Evolutionary conservation across 2,329 filamentous ascomycete genomes (phyloP), one percentile per base, ranked within the genome.

Genomic region (Rosellinia necatrix): DNA sequence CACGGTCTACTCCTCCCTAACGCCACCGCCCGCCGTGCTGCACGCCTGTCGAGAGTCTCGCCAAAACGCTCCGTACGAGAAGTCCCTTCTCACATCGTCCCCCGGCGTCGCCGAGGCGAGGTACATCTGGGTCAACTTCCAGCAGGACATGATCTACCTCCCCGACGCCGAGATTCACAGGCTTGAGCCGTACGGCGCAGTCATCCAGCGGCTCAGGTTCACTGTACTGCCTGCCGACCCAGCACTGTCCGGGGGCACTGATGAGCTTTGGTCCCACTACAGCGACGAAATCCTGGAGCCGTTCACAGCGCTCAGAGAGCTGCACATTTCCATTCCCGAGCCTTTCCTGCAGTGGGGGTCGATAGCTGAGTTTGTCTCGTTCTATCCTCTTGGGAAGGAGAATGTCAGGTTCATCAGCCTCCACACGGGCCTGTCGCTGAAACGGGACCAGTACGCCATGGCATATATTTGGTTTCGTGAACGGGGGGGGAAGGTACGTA

Each of bases 61-160:
- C 44, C 29, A 30, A 8, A 3, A 7, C 12, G 44, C 52, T 1
- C 27, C 37, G 5, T 55, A 55, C 19, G 4, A 38, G 44, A 54
- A 22, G 44, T 13, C 51, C 12, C 49, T 54, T 19, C n/a, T 54
- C 43, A 46, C 17, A 12, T 34, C 43, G 5, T 19, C 12, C 29
- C 1, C n/a, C n/a, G n/a, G 27, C 41, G 17, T 17, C 27, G 41
- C 27, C 25, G 34, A 34, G 41, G 13, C 19, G 4, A 53, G 29
- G 9, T 54, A 43, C 44, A 37, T 54, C 44, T 54, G 51, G 51
- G 43, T 49, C 37, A 54, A 54, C 44, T 54, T 54, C 38, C 35
- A 37, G 43, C 27, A 43, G 4, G 51, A 49, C 37, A 54, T 49
- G 44, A 49, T 54, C 24, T 42, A 37, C 44, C 21, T 49, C 21